Evolutionary conservation across 1,284 basidiomycete genomes (phyloP), one percentile per base, ranked within the genome.

Genomic region (Neotropicomus parvogracilis): DNA sequence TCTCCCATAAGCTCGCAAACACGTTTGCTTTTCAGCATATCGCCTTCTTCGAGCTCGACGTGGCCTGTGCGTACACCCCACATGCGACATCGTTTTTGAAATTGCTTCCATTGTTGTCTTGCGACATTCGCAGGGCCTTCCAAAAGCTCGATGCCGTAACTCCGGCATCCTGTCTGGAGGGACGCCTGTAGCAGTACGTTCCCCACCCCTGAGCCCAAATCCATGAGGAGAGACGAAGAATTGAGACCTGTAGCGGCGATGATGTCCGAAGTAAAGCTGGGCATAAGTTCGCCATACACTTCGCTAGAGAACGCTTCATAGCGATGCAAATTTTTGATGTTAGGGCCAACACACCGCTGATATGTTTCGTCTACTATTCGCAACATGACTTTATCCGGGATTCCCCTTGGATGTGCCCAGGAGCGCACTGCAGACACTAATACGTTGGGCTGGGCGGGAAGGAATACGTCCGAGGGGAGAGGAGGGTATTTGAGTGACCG

Each of bases 321-420:
- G 50, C 78, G 76, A 54, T 75, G 77, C 36, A 90, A 73, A 48
- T 70, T 74, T 39, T 73, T 73, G 20, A 85, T 77, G 56, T 85
- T 76, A 0, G 87, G 87, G 6, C 85, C 85, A 2, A 88, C 85
- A 20, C 78, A 79, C 27, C 87, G 81, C 58, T 90, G 87, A 59
- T 90, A 89, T 31, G 83, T 85, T 67, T 90, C 88, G 42, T 88
- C 84, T 44, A 88, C 74, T 42, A 90, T 77, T 24, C 83, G 81
- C 69, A 80, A 73, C 13, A 83, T 67, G 7, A 88, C 77, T 17
- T 75, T 71, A 34, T 77, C 70, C 0, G 84, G 85, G 17, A 88
- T 64, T 6, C 75, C 77, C 11, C 13, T 49, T 11, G 52, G 40
- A 33, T 47, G 17, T 38, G 69, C 66, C 83, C 83, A 88, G 0